A percentile compares a stretch with the other conserved stretches of the same genome.
Evolutionary conservation across 805 yeast genomes (phyloP).

Genomic region (Pichia kluyveri): DNA sequence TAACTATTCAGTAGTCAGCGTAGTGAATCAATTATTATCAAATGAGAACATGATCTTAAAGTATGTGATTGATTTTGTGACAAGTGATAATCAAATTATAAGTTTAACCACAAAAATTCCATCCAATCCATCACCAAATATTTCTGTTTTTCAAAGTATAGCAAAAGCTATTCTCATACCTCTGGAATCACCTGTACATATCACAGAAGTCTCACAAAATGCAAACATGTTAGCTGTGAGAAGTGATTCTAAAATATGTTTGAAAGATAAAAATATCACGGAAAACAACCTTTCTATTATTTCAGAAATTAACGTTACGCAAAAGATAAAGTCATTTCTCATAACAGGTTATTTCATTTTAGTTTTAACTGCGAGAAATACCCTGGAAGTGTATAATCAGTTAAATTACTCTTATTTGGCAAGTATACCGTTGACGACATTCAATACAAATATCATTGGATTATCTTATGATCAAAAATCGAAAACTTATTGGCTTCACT

Average conservation of each 20-base stretch:
- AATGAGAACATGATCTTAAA: slow-evolving; percentile 2
- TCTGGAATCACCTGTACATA: not conserved
- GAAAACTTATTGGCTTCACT: slow-evolving; percentile 70
- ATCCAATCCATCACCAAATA: slow-evolving; percentile 2
- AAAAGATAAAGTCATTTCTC: slow-evolving; percentile 27
- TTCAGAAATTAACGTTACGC: not conserved
- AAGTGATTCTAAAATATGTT: not conserved
- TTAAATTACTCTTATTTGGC: slow-evolving; percentile 39
- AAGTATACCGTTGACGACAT: slow-evolving; percentile 23
- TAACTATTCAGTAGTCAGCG: slow-evolving; percentile 10
- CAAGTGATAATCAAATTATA: slow-evolving; percentile 11
- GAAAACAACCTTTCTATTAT: not conserved
- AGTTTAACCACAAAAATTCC: slow-evolving; percentile 11
- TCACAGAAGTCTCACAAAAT: not conserved
- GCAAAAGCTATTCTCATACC: slow-evolving; percentile 17
- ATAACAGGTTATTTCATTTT: slow-evolving; percentile 49
- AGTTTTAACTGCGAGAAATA: slow-evolving; percentile 32
- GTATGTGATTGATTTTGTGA: slow-evolving; percentile 7
- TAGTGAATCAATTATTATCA: not conserved
- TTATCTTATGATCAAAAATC: slow-evolving; percentile 39
- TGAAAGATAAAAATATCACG: not conserved
- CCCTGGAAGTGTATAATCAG: slow-evolving; percentile 39
- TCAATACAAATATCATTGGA: slow-evolving; percentile 34
- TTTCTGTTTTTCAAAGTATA: slow-evolving; percentile 6
- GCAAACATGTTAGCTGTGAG: not conserved